phyloP scores from a whole-genome alignment of 345 rosid species.

The Murraya koenigii region DNA sequence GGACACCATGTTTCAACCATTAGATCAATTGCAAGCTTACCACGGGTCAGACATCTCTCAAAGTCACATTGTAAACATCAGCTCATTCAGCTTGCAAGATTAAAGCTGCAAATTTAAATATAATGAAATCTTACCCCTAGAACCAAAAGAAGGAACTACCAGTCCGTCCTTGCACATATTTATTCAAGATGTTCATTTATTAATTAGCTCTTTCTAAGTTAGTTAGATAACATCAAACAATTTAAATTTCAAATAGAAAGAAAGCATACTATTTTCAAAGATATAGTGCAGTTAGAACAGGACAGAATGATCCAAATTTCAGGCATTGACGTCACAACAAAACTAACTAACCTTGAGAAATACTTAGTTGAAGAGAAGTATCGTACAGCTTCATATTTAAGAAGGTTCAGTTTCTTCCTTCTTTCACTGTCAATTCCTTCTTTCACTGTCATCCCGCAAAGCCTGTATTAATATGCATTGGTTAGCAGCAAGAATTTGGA shows the following conservation, averaged over 20 bases:
- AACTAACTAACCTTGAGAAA: constrained; percentile 30
- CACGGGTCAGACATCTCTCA: neutral
- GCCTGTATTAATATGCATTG: constrained; percentile 44
- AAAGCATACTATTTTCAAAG: no score
- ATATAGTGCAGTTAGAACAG: no score
- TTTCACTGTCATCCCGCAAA: constrained; percentile 67
- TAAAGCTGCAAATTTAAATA: neutral
- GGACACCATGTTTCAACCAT: neutral
- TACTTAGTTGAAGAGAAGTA: constrained; percentile 29
- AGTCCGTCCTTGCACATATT: no score
- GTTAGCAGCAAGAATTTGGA: constrained; percentile 8
- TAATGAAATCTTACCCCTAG: neutral
- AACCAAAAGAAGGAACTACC: no score
- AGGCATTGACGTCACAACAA: neutral
- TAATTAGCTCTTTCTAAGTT: neutral
- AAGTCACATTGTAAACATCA: neutral
- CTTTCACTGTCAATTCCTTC: constrained; percentile 81
- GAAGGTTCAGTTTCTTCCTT: constrained; percentile 83
- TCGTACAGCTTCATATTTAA: constrained; percentile 90
- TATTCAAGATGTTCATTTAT: neutral
- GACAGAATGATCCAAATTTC: no score
- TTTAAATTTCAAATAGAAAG: neutral
- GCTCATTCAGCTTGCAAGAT: neutral
- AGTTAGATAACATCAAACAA: neutral
- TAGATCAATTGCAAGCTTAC: neutral